Percentiles rank a stretch among this genome's conserved stretches.
These are phyloP conservation scores for Pharus latifolius DNA, from an alignment of 176 grass and related monocot genomes.

Conservation along the genomic window DNA sequence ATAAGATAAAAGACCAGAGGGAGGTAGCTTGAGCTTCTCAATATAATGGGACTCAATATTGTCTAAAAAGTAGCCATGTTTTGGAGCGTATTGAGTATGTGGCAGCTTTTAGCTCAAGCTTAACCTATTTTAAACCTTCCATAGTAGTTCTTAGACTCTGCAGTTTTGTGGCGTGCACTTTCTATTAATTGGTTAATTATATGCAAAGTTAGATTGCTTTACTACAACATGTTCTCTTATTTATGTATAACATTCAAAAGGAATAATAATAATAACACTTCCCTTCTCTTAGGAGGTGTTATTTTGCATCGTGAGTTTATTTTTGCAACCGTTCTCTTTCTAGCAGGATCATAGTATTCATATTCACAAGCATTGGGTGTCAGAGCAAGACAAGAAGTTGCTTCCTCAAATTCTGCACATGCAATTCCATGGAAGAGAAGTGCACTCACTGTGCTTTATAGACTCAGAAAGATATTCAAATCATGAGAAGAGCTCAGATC, in stretches of 20 bases:
- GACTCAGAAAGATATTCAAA: slow-evolving; percentile 34
- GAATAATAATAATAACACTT: too few species aligned
- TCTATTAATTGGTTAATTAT: background rate
- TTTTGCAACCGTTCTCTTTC: background rate
- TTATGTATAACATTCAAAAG: background rate
- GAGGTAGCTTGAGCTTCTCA: background rate
- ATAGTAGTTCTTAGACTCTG: background rate
- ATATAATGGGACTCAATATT: background rate
- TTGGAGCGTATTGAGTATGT: too few species aligned
- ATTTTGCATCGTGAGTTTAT: background rate
- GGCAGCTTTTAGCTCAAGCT: too few species aligned
- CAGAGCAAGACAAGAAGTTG: slow-evolving; percentile 46
- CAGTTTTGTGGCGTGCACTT: background rate
- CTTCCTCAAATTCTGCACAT: slow-evolving; percentile 70
- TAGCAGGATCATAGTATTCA: slow-evolving; percentile 76
- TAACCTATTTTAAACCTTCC: too few species aligned
- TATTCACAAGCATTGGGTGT: slow-evolving; percentile 54
- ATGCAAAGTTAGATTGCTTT: background rate
- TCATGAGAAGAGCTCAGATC: slow-evolving; percentile 8
- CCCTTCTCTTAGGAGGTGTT: background rate
- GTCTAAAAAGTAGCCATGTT: too few species aligned
- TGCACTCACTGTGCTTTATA: slow-evolving; percentile 79
- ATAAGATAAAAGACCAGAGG: background rate
- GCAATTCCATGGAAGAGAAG: slow-evolving; percentile 93
- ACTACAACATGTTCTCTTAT: background rate